Conservation (phyloP, 352 stramenopile genomes). For the Globisporangium paroecandrum region DNA sequence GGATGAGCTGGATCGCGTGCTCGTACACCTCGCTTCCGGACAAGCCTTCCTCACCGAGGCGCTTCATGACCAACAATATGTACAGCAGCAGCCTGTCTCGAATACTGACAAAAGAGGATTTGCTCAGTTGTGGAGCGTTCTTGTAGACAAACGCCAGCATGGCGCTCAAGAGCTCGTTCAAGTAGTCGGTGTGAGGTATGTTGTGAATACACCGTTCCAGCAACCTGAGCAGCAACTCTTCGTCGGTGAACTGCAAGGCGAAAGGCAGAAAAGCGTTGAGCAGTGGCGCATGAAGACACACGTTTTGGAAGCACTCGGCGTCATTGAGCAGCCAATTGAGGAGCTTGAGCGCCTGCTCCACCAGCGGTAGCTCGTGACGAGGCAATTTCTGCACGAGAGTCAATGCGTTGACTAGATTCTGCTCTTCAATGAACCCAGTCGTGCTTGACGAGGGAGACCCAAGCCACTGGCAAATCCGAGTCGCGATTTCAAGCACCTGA, state of each 20-base stretch:
- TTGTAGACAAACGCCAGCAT: constrained; percentile 41
- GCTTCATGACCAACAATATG: constrained; percentile 53
- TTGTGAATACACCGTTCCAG: constrained; percentile 25
- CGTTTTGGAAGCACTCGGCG: constrained; percentile 25
- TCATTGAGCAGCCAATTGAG: constrained; percentile 29
- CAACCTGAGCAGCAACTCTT: constrained; percentile 24
- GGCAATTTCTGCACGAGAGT: constrained; percentile 21
- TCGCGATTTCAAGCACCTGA: constrained; percentile 30
- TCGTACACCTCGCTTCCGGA: constrained; percentile 48
- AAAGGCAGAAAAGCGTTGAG: constrained; percentile 25
- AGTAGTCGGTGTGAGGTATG: constrained; percentile 22
- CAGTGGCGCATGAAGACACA: constrained; percentile 26
- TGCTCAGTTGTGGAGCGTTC: constrained; percentile 33
- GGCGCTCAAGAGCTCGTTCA: constrained; percentile 37
- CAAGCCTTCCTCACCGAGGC: constrained; percentile 46
- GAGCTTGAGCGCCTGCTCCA: constrained; percentile 29
- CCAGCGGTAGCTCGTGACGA: constrained; percentile 15
- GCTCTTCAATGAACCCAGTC: constrained; percentile 5
- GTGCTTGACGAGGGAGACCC: background rate
- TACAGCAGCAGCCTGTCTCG: constrained; percentile 49
- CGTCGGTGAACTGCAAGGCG: constrained; percentile 6
- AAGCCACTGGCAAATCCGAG: constrained; percentile 16
- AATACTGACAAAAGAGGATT: constrained; percentile 14
- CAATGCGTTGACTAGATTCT: constrained; percentile 26
- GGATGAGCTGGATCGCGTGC: constrained; percentile 49